Evolutionary conservation across 805 yeast species (phyloP).

Genomic region (Tetrapisispora taiwanensis): DNA sequence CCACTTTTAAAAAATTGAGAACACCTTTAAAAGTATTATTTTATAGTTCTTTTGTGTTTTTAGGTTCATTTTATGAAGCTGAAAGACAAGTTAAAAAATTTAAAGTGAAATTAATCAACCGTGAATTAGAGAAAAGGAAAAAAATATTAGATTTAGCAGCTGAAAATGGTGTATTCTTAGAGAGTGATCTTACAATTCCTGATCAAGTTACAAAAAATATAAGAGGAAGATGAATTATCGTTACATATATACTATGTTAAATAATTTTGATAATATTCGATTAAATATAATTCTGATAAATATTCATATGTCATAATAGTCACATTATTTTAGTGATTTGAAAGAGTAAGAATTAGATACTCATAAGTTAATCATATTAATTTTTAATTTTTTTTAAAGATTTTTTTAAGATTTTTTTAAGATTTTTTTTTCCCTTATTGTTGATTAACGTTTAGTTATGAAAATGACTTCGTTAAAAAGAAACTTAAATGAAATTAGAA

Average conservation of each 20-base stretch:
- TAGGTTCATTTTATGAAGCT: constrained; percentile 35
- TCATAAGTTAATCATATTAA: too few relatives aligned
- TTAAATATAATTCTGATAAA: too few relatives aligned
- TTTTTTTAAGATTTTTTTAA: too few relatives aligned
- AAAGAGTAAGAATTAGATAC: too few relatives aligned
- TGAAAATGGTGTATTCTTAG: constrained; percentile 34
- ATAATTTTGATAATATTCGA: not conserved
- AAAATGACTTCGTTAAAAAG: too few relatives aligned
- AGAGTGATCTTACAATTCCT: constrained; percentile 21
- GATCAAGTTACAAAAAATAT: not conserved
- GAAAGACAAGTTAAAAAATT: constrained; percentile 33
- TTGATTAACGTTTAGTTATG: too few relatives aligned
- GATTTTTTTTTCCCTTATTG: too few relatives aligned
- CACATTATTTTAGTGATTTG: too few relatives aligned
- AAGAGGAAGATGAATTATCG: not conserved
- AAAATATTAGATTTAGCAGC: constrained; percentile 35
- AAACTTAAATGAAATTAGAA: too few relatives aligned
- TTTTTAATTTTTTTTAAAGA: too few relatives aligned
- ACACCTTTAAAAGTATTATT: constrained; percentile 34
- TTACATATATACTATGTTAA: not conserved
- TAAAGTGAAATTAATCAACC: constrained; percentile 27
- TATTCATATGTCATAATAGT: too few relatives aligned
- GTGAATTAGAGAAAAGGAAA: constrained; percentile 28
- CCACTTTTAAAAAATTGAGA: constrained; percentile 30
- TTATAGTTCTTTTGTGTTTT: constrained; percentile 33